A percentile compares a stretch with the other conserved stretches of the same genome.
Conservation (phyloP, 2,329 filamentous ascomycete species). For the Venturia nashicola region DNA sequence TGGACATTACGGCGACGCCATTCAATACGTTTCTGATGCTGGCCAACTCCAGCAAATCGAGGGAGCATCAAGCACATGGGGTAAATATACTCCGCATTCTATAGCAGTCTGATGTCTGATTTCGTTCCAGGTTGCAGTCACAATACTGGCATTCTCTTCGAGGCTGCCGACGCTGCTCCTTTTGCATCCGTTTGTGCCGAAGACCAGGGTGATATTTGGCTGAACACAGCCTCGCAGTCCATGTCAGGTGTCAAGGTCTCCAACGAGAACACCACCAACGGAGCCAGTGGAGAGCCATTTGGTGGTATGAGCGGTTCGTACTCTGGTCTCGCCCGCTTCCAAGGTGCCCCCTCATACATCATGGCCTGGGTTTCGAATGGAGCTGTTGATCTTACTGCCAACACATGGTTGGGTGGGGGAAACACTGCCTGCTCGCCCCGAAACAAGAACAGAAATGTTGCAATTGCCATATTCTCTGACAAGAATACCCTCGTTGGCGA, state of each 20-base stretch:
- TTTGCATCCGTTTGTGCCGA: constrained; percentile 49
- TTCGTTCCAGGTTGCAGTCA: constrained; percentile 46
- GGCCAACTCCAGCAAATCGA: constrained; percentile 39
- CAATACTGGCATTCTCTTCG: constrained; percentile 53
- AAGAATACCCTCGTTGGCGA: constrained; percentile 44
- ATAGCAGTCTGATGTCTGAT: not conserved
- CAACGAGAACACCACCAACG: constrained; percentile 51
- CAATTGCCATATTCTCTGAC: constrained; percentile 43
- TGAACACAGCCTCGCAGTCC: constrained; percentile 46
- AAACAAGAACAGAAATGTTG: constrained; percentile 47
- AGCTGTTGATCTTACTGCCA: constrained; percentile 40
- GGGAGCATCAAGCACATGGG: constrained; percentile 36
- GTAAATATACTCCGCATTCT: not conserved
- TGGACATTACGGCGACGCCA: constrained; percentile 48
- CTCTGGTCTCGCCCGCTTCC: constrained; percentile 44
- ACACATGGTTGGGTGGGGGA: constrained; percentile 46
- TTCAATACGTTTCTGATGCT: constrained; percentile 36
- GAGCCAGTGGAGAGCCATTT: constrained; percentile 45
- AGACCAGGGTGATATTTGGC: constrained; percentile 51
- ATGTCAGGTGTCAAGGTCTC: constrained; percentile 50
- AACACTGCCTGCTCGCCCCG: constrained; percentile 42
- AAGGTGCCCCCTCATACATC: constrained; percentile 40
- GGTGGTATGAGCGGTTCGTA: constrained; percentile 52
- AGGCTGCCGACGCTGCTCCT: constrained; percentile 45
- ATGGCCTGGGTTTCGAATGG: constrained; percentile 54